Percentiles rank a stretch among this genome's conserved stretches.
Evolutionary conservation across 2,329 filamentous ascomycete genomes (phyloP).

Genomic region (Trichophyton simii): DNA sequence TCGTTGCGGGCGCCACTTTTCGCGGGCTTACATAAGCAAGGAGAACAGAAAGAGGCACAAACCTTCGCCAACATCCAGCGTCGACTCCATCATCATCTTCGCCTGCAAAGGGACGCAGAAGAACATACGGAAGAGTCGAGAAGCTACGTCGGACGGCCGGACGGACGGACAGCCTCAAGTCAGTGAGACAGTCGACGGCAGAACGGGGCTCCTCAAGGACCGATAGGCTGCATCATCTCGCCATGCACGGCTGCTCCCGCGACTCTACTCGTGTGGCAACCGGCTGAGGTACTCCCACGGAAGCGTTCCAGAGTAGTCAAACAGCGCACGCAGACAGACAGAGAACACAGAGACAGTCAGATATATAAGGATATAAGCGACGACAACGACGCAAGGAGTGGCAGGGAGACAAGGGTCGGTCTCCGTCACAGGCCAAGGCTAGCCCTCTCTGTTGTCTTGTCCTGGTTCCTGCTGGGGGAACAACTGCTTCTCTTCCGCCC

Average conservation of each 20-base stretch:
- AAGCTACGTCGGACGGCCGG: not conserved
- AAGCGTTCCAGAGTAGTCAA: not conserved
- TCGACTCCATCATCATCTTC: not conserved
- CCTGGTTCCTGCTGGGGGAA: not conserved
- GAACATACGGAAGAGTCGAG: not conserved
- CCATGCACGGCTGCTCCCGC: not conserved
- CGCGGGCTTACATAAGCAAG: not conserved
- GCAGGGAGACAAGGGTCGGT: not conserved
- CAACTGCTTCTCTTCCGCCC: not conserved
- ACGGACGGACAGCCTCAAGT: not conserved
- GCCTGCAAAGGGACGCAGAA: not conserved
- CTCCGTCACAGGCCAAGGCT: not conserved
- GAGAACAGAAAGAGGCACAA: not conserved
- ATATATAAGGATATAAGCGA: not conserved
- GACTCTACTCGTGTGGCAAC: not conserved
- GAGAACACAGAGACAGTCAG: too few relatives aligned
- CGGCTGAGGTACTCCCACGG: not conserved
- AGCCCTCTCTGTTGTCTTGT: not conserved
- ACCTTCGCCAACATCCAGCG: not conserved
- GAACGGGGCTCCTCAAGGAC: not conserved
- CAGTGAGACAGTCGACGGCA: not conserved
- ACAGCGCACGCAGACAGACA: too few relatives aligned
- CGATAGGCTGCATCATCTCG: not conserved
- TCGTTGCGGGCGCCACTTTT: not conserved
- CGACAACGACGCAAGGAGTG: not conserved